phyloP scores from a whole-genome alignment of 805 yeast genomes.

The Saccharomycodes ludwigii region DNA sequence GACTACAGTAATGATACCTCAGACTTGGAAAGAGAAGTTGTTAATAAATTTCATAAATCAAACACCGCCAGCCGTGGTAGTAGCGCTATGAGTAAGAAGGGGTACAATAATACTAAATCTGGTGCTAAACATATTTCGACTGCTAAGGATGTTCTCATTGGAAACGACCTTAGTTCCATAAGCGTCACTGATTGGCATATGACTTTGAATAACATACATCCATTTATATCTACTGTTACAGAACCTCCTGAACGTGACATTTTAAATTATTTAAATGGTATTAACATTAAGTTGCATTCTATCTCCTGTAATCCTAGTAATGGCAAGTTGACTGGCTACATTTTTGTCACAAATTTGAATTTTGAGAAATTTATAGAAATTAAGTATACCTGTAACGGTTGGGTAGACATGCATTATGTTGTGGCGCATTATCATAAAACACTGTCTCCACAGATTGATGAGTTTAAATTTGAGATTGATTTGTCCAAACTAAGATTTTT shows the following conservation, averaged over 20 bases:
- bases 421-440: constrained; percentile 17
- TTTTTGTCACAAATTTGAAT: constrained; percentile 21
- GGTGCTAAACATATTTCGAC: no score
- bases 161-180: no score
- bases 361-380: constrained; percentile 23
- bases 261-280: constrained; percentile 12
- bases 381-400: constrained; percentile 22
- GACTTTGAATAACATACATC: no score
- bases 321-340: constrained; percentile 15
- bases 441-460: constrained; percentile 17
- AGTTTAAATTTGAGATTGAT: constrained; percentile 20
- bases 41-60: no score
- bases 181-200: no score
- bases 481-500: constrained; percentile 18
- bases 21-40: no score
- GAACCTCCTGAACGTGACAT: neutral
- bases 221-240: neutral
- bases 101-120: no score
- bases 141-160: no score
- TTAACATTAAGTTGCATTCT: constrained; percentile 16
- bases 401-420: constrained; percentile 22
- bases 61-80: no score
- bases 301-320: constrained; percentile 7
- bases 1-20: no score
- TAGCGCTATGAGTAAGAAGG: no score